Conservation (phyloP, 352 stramenopile genomes). For the Globisporangium uncinulatum region DNA sequence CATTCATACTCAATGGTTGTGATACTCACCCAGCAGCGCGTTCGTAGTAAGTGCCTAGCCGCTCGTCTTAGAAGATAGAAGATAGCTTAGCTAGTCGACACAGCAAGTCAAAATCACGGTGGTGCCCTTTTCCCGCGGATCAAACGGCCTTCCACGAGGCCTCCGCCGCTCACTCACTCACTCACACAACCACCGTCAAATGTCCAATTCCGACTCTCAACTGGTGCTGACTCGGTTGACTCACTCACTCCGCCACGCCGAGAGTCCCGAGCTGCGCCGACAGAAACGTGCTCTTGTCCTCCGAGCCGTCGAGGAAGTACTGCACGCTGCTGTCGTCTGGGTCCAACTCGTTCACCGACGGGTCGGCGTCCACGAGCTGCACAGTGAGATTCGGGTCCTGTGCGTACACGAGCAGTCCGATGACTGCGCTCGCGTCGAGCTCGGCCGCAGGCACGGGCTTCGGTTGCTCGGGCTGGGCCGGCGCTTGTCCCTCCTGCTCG, state of each 20-base stretch:
- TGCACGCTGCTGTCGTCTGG: conserved; percentile 24
- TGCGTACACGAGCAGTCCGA: conserved; percentile 31
- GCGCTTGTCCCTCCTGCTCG: conserved; percentile 10
- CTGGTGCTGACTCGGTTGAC: too few species aligned
- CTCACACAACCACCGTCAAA: too few species aligned
- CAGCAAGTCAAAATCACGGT: too few species aligned
- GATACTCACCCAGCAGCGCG: too few species aligned
- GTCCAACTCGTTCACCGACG: conserved; percentile 14
- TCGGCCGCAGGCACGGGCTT: conserved; percentile 11
- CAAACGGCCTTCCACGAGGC: too few species aligned
- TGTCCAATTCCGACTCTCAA: neutral
- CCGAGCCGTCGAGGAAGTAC: conserved; percentile 11
- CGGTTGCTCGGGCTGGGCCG: conserved; percentile 7
- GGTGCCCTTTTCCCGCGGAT: too few species aligned
- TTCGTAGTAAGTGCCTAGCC: too few species aligned
- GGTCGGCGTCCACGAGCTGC: conserved; percentile 11
- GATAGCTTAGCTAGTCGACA: too few species aligned
- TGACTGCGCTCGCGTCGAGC: conserved; percentile 16
- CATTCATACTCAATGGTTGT: too few species aligned
- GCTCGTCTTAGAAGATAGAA: too few species aligned
- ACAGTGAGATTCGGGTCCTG: conserved; percentile 22
- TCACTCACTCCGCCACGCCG: conserved; percentile 1
- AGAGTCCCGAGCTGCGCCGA: conserved; percentile 12
- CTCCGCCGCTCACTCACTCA: too few species aligned
- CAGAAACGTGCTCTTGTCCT: conserved; percentile 13